Conservation (phyloP, 768 basidiomycete genomes). For the Lactarius psammicola region DNA sequence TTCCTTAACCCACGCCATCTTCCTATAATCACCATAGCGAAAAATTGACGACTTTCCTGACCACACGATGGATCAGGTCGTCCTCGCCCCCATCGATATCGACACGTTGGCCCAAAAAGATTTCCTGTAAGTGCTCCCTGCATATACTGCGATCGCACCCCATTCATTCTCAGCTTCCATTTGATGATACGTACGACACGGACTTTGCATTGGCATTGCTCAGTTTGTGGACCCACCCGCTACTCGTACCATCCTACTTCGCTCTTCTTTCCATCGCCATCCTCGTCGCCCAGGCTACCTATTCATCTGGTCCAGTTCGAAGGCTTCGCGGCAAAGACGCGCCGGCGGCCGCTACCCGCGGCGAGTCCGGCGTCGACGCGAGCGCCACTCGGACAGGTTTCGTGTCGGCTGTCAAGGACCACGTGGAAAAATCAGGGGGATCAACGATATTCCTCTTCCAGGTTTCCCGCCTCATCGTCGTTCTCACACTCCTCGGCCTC, state of each 20-base stretch:
- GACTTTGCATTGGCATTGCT: background rate
- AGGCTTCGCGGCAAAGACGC: background rate
- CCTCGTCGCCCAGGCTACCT: conserved; percentile 9
- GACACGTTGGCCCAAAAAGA: background rate
- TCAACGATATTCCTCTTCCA: conserved; percentile 47
- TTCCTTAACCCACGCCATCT: too few species aligned
- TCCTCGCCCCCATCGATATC: background rate
- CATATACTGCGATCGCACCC: too few species aligned
- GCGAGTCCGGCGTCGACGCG: background rate
- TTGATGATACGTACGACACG: background rate
- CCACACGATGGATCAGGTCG: conserved; percentile 11
- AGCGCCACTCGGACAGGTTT: conserved; percentile 7
- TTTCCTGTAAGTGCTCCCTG: conserved; percentile 6
- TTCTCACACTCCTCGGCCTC: conserved; percentile 49
- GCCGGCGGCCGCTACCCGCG: background rate
- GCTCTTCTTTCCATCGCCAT: conserved; percentile 13
- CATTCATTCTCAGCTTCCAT: background rate
- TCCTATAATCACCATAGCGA: background rate
- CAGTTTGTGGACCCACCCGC: conserved; percentile 22
- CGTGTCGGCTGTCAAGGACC: conserved; percentile 30
- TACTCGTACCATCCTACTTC: conserved; percentile 24
- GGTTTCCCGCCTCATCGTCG: conserved; percentile 45
- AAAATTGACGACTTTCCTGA: background rate
- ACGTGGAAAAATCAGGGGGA: conserved; percentile 48
- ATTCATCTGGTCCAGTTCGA: background rate